Evolutionary conservation across 305 asterid species (phyloP).

Genomic region (Fraxinus greggii): DNA sequence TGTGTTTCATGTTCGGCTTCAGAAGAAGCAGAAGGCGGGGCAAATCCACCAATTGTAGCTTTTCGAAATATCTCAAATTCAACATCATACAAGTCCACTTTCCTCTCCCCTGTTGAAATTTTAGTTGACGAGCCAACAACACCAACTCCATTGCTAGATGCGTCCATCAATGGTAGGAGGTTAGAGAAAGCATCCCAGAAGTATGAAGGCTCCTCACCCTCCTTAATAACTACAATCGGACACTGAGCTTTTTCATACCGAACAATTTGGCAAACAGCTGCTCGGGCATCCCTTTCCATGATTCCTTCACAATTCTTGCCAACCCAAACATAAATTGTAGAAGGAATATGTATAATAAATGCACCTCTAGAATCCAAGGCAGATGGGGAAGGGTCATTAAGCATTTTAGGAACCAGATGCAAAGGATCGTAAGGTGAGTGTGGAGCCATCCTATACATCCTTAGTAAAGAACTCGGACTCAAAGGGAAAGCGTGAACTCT

Average conservation of each 20-base stretch:
- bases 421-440: slow-evolving; percentile 92
- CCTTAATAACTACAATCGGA: slow-evolving; percentile 51
- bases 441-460: slow-evolving; percentile 84
- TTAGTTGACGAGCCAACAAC: slow-evolving; percentile 30
- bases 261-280: slow-evolving; percentile 73
- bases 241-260: slow-evolving; percentile 72
- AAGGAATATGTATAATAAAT: slow-evolving; percentile 74
- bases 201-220: slow-evolving; percentile 68
- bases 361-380: slow-evolving; percentile 89
- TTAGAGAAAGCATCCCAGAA: slow-evolving; percentile 71
- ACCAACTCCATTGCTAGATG: slow-evolving; percentile 28
- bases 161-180: slow-evolving; percentile 46
- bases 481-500: slow-evolving; percentile 88
- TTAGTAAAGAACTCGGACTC: slow-evolving; percentile 70
- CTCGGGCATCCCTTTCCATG: slow-evolving; percentile 59
- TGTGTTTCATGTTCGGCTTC: slow-evolving; percentile 63
- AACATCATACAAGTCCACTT: slow-evolving; percentile 55
- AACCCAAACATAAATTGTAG: slow-evolving; percentile 71
- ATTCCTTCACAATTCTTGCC: slow-evolving; percentile 65
- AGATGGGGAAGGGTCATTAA: slow-evolving; percentile 53
- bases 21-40: slow-evolving; percentile 68
- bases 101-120: slow-evolving; percentile 39
- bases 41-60: slow-evolving; percentile 80
- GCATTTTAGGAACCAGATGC: slow-evolving; percentile 87
- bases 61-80: slow-evolving; percentile 77